Percentiles rank a stretch among this genome's conserved stretches.
Conservation (phyloP, 192 early-diverging fungal species). For the Coemansia nantahalensis region DNA sequence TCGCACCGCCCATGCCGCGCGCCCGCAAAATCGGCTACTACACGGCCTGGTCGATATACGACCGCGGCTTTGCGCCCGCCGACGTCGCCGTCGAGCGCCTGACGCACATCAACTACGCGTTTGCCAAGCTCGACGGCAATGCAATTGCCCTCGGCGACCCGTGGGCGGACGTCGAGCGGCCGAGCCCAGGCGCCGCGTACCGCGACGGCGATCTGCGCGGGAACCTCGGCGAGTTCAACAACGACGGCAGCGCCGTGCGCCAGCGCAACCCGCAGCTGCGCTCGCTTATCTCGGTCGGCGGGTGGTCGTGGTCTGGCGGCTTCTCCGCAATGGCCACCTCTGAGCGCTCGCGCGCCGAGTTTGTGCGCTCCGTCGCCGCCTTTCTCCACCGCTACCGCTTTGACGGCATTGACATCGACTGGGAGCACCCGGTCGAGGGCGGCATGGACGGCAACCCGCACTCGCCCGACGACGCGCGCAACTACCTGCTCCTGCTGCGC, state of each 20-base stretch:
- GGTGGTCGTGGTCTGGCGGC: conserved; percentile 72
- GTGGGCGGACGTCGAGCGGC: conserved; percentile 79
- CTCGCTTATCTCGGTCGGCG: conserved; percentile 71
- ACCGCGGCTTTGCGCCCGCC: conserved; percentile 60
- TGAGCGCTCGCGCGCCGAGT: conserved; percentile 52
- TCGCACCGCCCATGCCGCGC: conserved; percentile 13
- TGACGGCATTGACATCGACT: conserved; percentile 66
- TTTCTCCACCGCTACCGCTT: conserved; percentile 51
- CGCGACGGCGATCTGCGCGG: conserved; percentile 61
- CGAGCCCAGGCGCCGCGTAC: conserved; percentile 43
- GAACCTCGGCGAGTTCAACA: conserved; percentile 65
- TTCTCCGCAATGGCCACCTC: conserved; percentile 64
- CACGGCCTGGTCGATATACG: conserved; percentile 68
- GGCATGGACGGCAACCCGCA: conserved; percentile 60
- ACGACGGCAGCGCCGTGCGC: conserved; percentile 44
- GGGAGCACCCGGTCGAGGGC: conserved; percentile 75
- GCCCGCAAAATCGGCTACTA: conserved; percentile 54
- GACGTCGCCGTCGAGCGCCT: conserved; percentile 64
- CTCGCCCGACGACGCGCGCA: conserved; percentile 69
- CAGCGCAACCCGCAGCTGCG: conserved; percentile 65
- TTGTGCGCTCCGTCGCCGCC: conserved; percentile 56
- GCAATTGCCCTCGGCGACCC: conserved; percentile 64
- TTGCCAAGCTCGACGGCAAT: conserved; percentile 69
- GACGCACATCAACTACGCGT: conserved; percentile 79
- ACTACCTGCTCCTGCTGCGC: conserved; percentile 74